Evolutionary conservation across 805 yeast species (phyloP).

Genomic region (Candida nitratophila): DNA sequence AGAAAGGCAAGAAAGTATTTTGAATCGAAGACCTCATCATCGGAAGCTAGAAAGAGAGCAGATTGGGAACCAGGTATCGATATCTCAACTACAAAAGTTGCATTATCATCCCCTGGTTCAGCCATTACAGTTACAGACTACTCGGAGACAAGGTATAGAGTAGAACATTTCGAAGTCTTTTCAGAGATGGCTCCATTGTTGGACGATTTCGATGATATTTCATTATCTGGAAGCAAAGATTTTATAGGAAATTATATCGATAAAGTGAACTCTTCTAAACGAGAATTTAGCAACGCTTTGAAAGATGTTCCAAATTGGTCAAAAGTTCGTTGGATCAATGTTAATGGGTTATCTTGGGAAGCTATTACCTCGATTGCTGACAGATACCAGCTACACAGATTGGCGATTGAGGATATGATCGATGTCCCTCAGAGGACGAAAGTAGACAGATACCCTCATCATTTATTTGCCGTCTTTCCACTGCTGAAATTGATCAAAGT

Average conservation of each 20-base stretch:
- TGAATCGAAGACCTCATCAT: conserved; percentile 27
- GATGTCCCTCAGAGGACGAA: conserved; percentile 58
- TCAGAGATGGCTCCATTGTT: conserved; percentile 17
- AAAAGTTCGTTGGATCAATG: conserved; percentile 48
- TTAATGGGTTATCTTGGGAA: conserved; percentile 58
- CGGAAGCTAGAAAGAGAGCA: conserved; percentile 27
- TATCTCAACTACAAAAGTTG: conserved; percentile 41
- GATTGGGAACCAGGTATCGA: conserved; percentile 60
- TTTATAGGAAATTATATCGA: conserved; percentile 7
- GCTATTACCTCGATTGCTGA: conserved; percentile 41
- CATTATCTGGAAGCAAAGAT: conserved; percentile 1
- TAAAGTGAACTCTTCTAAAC: conserved; percentile 14
- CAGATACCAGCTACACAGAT: conserved; percentile 40
- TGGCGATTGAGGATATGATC: conserved; percentile 56
- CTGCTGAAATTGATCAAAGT: conserved; percentile 36
- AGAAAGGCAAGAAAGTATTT: conserved; percentile 22
- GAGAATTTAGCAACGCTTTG: conserved; percentile 26
- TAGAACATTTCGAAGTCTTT: conserved; percentile 34
- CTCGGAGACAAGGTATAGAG: conserved; percentile 34
- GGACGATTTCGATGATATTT: conserved; percentile 9
- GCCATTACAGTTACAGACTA: conserved; percentile 49
- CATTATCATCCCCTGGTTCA: conserved; percentile 45
- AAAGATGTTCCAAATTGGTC: conserved; percentile 38
- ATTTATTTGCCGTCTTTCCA: conserved; percentile 49
- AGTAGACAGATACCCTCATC: conserved; percentile 43